Evolutionary conservation across 106 monocot genomes (phyloP).

Genomic region (Triglochin maritima): DNA sequence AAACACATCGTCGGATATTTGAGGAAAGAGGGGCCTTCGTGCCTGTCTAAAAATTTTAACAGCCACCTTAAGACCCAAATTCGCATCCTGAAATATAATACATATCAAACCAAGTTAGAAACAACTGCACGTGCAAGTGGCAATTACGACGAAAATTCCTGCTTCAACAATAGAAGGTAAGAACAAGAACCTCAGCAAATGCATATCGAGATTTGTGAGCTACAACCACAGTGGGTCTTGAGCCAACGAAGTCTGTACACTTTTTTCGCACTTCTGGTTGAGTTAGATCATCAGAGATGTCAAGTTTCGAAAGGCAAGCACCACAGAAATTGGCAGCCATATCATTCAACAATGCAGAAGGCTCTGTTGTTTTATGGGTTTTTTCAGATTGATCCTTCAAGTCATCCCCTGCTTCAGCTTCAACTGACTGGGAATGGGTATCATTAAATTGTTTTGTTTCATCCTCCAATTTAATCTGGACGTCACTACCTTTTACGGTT

Average conservation of each 20-base stretch:
- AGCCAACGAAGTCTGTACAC: too few relatives aligned
- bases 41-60: neutral
- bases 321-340: slow-evolving; percentile 5
- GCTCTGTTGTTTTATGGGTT: slow-evolving; percentile 2
- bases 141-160: too few relatives aligned
- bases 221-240: too few relatives aligned
- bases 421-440: too few relatives aligned
- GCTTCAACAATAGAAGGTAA: neutral
- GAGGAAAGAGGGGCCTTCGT: slow-evolving; percentile 21
- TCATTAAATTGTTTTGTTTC: neutral
- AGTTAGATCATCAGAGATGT: slow-evolving; percentile 39
- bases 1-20: slow-evolving; percentile 29
- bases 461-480: slow-evolving; percentile 2
- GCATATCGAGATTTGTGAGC: too few relatives aligned
- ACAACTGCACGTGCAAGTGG: neutral
- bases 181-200: neutral
- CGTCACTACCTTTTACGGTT: slow-evolving; percentile 6
- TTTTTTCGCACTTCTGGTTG: slow-evolving; percentile 24
- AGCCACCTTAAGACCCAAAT: neutral
- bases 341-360: slow-evolving; percentile 16
- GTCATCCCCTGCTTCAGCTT: too few relatives aligned
- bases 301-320: slow-evolving; percentile 31
- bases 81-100: neutral
- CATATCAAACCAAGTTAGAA: neutral
- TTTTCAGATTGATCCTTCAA: slow-evolving; percentile 10